These are phyloP conservation scores for Chaetomiaceae sp. DNA, from an alignment of 2,329 filamentous ascomycete genomes.

Conservation along the genomic window DNA sequence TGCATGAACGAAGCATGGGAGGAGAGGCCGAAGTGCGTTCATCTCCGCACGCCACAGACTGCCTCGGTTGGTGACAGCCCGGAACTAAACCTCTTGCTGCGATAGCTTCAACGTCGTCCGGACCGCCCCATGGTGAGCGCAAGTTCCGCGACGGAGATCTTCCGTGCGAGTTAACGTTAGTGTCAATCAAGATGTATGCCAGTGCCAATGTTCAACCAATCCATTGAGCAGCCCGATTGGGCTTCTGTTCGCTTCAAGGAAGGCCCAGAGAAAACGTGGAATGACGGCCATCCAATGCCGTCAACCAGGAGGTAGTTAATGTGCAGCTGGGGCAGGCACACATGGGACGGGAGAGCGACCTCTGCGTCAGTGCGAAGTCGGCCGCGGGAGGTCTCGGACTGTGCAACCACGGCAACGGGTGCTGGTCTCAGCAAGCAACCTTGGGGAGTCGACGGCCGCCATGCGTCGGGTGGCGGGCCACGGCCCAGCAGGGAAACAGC, in stretches of 20 bases:
- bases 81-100: neutral
- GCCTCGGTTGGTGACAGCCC: neutral
- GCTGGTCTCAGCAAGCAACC: constrained; percentile 1
- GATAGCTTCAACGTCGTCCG: constrained; percentile 13
- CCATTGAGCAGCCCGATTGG: constrained; percentile 5
- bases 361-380: constrained; percentile 2
- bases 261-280: neutral
- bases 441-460: neutral
- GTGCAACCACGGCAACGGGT: constrained; percentile 5
- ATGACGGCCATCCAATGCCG: too few species aligned
- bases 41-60: constrained; percentile 12
- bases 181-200: constrained; percentile 15
- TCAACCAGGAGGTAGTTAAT: too few species aligned
- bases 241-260: constrained; percentile 5
- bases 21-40: constrained; percentile 1
- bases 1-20: constrained; percentile 6
- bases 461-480: neutral
- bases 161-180: constrained; percentile 11
- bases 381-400: constrained; percentile 1
- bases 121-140: constrained; percentile 21
- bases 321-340: too few species aligned
- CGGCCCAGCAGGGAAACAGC: neutral
- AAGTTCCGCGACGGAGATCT: constrained; percentile 8
- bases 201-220: constrained; percentile 15
- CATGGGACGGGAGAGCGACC: neutral